Conservation (phyloP, 257 asterid species). For the Solanum pinnatisectum region DNA sequence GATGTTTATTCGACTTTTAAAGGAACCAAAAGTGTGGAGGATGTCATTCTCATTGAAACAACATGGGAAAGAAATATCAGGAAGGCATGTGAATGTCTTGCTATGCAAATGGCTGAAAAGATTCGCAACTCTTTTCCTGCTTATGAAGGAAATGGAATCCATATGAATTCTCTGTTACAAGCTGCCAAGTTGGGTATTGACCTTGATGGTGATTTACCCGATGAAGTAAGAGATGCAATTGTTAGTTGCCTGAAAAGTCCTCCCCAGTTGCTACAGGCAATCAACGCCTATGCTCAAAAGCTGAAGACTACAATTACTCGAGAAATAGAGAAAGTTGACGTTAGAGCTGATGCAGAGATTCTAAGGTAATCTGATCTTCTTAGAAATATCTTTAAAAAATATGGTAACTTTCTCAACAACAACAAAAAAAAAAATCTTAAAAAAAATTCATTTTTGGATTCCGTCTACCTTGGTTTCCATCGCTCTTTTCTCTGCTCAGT, state of each 20-base stretch:
- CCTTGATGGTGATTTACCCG: constrained; percentile 55
- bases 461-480: not conserved
- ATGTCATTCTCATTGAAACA: constrained; percentile 81
- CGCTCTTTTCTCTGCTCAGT: not conserved
- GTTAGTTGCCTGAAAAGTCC: constrained; percentile 71
- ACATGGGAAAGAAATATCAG: constrained; percentile 75
- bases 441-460: not conserved
- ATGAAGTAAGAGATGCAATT: constrained; percentile 60
- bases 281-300: constrained; percentile 70
- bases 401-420: not conserved
- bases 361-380: constrained; percentile 49
- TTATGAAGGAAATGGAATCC: constrained; percentile 86
- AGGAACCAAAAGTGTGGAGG: constrained; percentile 63
- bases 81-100: constrained; percentile 82
- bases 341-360: constrained; percentile 95
- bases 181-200: constrained; percentile 73
- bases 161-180: constrained; percentile 60
- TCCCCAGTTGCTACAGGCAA: constrained; percentile 81
- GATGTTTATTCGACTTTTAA: constrained; percentile 24
- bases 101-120: constrained; percentile 60
- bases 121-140: constrained; percentile 82
- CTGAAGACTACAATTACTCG: constrained; percentile 48
- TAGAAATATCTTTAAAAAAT: not conserved
- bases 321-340: constrained; percentile 79
- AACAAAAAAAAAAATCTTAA: not conserved